Base-by-base conservation (phyloP, 345 rosid species). In the Camelina hispida region DNA sequence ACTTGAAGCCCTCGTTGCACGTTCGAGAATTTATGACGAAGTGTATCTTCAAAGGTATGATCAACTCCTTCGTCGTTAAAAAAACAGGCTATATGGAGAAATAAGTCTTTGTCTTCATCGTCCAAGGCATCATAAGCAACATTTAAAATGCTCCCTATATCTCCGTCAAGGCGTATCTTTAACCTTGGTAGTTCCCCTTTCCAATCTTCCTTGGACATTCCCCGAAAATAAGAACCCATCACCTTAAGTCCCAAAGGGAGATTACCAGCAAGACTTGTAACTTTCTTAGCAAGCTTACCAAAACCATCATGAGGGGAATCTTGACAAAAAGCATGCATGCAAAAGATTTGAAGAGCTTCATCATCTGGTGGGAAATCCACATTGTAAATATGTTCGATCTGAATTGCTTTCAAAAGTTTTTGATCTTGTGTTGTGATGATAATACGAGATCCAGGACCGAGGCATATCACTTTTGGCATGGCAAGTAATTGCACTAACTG, bases 401-500 rank as follows among this genome's bases (percentile, higher is more conserved):
- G 0, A 48, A 48, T 7, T 0, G 53, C 53, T 9, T 48, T 48
- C 5, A 48, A 7, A 48, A 48, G 53, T 48, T 48, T 16, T 48
- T 48, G 54, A 17, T 50, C 12, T 50, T 50, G 54, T 50, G 54
- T 50, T 8, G 54, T 50, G 5, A 50, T 50, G 54, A 50, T 17
- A 8, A 50, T 17, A 9, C 13, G 23, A 50, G 54, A 50, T 50
- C 54, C 54, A 16, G 13, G 54, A 17, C 54, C 54, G 5, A 50
- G 54, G 54, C 54, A 16, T 17, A 3, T 18, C 12, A 1, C 22
- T 16, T 48, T 50, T 17, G 54, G 54, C 13, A 50, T 50, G 23
- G 54, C 22, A 50, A 50, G 54, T 50, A 50, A 50, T 50, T 50
- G 54, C 3, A 50, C 54, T 50, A 18, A 20, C n/a, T n/a, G n/a